These are phyloP conservation scores for Sclerotinia borealis DNA, from an alignment of 2,329 filamentous ascomycete genomes.

Conservation along the genomic window DNA sequence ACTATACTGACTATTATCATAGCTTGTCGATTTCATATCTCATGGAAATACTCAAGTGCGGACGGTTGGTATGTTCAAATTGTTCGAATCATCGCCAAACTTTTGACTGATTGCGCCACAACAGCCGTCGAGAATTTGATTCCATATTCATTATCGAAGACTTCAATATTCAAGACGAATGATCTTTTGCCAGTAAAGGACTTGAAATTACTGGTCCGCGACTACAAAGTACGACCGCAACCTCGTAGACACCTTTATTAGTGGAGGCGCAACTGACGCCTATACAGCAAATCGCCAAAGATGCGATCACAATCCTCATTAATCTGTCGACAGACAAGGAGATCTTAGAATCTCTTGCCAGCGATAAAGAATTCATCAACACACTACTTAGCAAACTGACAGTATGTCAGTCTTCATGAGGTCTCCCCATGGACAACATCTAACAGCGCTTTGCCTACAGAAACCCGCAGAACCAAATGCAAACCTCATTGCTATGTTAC, in stretches of 20 bases:
- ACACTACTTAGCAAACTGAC: conserved; percentile 67
- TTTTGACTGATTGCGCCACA: conserved; percentile 20
- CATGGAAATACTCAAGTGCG: conserved; percentile 89
- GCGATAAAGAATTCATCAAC: conserved; percentile 77
- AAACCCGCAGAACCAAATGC: conserved; percentile 71
- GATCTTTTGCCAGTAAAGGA: conserved; percentile 75
- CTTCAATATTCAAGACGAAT: conserved; percentile 76
- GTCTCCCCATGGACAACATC: background rate
- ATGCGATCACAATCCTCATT: conserved; percentile 84
- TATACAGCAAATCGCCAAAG: conserved; percentile 75
- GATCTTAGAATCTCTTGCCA: conserved; percentile 64
- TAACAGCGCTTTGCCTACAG: conserved; percentile 35
- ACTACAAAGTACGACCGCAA: conserved; percentile 63
- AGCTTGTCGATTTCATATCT: conserved; percentile 91
- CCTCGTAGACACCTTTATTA: background rate
- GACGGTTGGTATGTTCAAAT: conserved; percentile 55
- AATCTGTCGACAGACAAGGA: conserved; percentile 76
- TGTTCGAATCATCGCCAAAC: background rate
- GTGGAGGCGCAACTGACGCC: conserved; percentile 14
- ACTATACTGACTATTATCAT: conserved; percentile 15
- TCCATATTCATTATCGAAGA: conserved; percentile 69
- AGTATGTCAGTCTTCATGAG: conserved; percentile 50
- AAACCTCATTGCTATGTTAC: conserved; percentile 81
- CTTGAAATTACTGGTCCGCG: conserved; percentile 77
- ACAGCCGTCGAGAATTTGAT: conserved; percentile 79